Base-by-base conservation (phyloP, 768 basidiomycete genomes). In the Xanthoconium purpureum region DNA sequence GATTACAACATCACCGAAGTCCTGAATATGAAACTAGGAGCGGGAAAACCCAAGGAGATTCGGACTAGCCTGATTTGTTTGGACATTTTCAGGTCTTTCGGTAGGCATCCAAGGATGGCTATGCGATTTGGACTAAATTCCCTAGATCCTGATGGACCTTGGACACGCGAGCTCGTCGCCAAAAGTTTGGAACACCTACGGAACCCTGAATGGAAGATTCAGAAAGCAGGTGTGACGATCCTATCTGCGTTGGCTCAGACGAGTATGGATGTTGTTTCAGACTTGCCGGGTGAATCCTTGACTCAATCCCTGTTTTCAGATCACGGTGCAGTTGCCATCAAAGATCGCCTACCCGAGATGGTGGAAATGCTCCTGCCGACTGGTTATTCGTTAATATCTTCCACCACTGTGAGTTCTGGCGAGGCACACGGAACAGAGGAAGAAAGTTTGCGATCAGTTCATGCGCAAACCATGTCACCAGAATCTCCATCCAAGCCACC, bases 151-250 rank as follows among this genome's bases (percentile, higher is more conserved):
- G 5, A 52, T 1, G 52, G 52, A 47, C 45, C 48, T 1, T 57
- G 57, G 55, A 52, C 60, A 9, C 15, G 10, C 3, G 36, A 57
- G 7, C 64, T 67, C 4, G 55, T 68, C 5, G 9, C 30, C 1
- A 55, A 47, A 12, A 55, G 64, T 46, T 20, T 68, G 50, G 2
- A 42, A 3, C 36, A 40, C 11, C 36, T 66, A 9, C 10, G 1
- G n/a, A 39, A 40, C 0, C 11, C 18, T 6, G 29, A 7, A 10
- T 68, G 66, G 66, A 58, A 59, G 24, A 18, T 6, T 7, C 66
- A 66, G 53, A 67, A 67, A 28, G 64, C 64, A 12, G 66, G 64
- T 2, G 62, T 66, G 42, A 58, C 45, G 9, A 63, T 68, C 14
- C 64, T 67, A 11, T 66, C 56, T 12, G 61, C 66, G 6, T 45